Percentiles rank a stretch among this genome's conserved stretches.
Conservation (phyloP, 2,329 filamentous ascomycete species). For the Sporothrix globosa region DNA sequence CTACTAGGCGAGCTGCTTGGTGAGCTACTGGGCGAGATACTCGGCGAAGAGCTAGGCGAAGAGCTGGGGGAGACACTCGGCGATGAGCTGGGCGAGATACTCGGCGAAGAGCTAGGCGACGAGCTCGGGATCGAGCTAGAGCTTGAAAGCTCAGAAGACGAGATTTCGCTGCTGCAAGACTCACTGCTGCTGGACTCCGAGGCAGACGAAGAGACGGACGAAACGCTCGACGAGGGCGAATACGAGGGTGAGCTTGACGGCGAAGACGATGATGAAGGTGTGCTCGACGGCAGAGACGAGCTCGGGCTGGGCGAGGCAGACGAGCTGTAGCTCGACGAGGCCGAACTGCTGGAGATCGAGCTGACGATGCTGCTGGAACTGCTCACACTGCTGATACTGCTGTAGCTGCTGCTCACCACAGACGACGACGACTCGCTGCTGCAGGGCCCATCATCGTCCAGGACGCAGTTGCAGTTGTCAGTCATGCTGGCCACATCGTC, state of each 20-base stretch:
- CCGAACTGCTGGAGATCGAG: not conserved
- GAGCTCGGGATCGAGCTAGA: not conserved
- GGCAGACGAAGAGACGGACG: not conserved
- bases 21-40: no score
- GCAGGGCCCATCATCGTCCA: constrained; percentile 12
- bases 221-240: not conserved
- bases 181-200: not conserved
- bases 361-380: not conserved
- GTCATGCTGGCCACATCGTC: constrained; percentile 22
- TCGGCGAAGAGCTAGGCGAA: no score
- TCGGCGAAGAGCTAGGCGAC: not conserved
- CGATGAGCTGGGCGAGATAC: no score
- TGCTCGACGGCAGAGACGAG: not conserved
- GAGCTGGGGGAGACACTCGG: no score
- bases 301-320: not conserved
- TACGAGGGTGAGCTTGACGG: not conserved
- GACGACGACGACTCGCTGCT: not conserved
- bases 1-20: not conserved
- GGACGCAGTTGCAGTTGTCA: constrained; percentile 32
- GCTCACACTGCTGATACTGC: not conserved
- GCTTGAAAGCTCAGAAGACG: not conserved
- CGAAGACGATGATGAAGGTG: not conserved
- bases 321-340: not conserved
- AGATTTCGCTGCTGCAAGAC: not conserved
- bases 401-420: not conserved